Conservation (phyloP, 495 filamentous ascomycete species). For the Paragyromitra xinjiangensis region DNA sequence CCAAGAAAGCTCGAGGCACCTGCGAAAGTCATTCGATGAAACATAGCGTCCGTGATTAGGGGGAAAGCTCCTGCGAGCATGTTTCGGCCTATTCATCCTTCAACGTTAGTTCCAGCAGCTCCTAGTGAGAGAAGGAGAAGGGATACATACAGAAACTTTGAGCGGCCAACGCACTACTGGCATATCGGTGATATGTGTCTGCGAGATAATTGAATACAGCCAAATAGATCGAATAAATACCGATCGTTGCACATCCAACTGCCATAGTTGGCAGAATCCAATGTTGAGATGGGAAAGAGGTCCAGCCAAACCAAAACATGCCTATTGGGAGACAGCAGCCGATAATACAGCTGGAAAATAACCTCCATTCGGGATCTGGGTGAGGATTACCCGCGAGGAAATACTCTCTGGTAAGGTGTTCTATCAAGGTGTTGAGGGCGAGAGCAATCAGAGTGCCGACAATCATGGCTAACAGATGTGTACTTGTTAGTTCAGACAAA, state of each 20-base stretch:
- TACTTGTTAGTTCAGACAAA: background rate
- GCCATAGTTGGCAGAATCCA: slow-evolving; percentile 82
- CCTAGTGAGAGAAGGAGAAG: background rate
- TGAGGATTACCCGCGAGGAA: slow-evolving; percentile 57
- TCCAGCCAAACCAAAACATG: slow-evolving; percentile 83
- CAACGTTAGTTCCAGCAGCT: slow-evolving; percentile 2
- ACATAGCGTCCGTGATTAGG: slow-evolving; percentile 76
- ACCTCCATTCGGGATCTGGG: slow-evolving; percentile 71
- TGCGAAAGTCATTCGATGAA: slow-evolving; percentile 73
- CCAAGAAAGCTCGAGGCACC: slow-evolving; percentile 81
- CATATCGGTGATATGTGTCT: slow-evolving; percentile 86
- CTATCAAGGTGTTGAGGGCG: slow-evolving; percentile 68
- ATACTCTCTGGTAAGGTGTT: slow-evolving; percentile 58
- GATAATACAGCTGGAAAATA: slow-evolving; percentile 83
- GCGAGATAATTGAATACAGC: slow-evolving; percentile 94
- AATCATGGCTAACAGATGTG: slow-evolving; percentile 65
- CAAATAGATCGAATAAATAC: slow-evolving; percentile 87
- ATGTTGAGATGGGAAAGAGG: slow-evolving; percentile 70
- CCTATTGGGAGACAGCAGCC: slow-evolving; percentile 69
- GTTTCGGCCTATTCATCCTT: slow-evolving; percentile 65
- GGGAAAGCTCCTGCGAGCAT: slow-evolving; percentile 85
- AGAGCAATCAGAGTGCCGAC: slow-evolving; percentile 75
- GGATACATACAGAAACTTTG: slow-evolving; percentile 72
- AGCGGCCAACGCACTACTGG: slow-evolving; percentile 85
- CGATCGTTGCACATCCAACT: slow-evolving; percentile 79